Conservation (phyloP, 495 filamentous ascomycete genomes). For the Penicillium coprophilum region DNA sequence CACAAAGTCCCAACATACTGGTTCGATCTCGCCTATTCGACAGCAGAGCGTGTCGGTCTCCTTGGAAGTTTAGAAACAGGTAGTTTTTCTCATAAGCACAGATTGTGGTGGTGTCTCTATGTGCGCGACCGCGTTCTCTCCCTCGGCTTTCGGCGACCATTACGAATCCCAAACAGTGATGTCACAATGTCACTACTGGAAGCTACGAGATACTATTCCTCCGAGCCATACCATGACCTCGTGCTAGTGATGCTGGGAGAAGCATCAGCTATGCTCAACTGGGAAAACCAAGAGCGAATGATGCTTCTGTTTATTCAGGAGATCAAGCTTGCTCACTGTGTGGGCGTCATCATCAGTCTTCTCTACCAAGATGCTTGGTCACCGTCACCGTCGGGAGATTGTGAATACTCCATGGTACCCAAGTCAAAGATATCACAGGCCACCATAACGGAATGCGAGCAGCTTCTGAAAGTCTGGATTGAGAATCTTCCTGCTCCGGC, state of each 20-base stretch:
- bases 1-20: conserved; percentile 11
- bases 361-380: conserved; percentile 8
- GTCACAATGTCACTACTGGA: conserved; percentile 8
- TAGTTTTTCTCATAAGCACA: conserved; percentile 12
- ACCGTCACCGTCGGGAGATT: conserved; percentile 1
- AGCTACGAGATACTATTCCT: conserved; percentile 13
- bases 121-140: conserved; percentile 12
- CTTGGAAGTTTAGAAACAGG: conserved; percentile 3
- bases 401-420: conserved; percentile 1
- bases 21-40: conserved; percentile 13
- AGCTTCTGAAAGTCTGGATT: conserved; percentile 13
- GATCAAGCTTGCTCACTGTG: conserved; percentile 6
- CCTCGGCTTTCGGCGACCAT: conserved; percentile 7
- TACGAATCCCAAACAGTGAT: conserved; percentile 10
- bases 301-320: conserved; percentile 13
- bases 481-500: conserved; percentile 8
- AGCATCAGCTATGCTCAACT: conserved; percentile 9
- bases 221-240: conserved; percentile 6
- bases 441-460: background rate
- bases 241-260: conserved; percentile 7
- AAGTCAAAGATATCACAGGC: conserved; percentile 2
- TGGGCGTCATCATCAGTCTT: conserved; percentile 5
- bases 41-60: conserved; percentile 9
- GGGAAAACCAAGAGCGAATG: conserved; percentile 13
- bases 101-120: conserved; percentile 15